phyloP scores from a whole-genome alignment of 2,329 filamentous ascomycete species.

The Botryotinia narcissicola region DNA sequence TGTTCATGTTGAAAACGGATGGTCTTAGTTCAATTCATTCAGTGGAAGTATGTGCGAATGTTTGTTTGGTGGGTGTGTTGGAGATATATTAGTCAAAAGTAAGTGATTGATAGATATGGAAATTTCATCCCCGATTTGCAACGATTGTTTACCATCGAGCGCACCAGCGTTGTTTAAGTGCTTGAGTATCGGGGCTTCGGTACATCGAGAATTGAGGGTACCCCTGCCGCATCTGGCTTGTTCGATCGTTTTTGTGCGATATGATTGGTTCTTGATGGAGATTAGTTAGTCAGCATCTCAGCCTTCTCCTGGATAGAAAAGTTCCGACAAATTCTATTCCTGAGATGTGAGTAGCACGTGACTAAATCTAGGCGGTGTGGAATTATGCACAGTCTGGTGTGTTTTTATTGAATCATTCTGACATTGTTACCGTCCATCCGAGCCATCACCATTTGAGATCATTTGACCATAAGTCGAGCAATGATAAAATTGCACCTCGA shows the following conservation, averaged over 20 bases:
- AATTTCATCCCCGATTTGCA: slow-evolving; percentile 5
- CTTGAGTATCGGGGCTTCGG: background rate
- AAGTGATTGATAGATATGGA: background rate
- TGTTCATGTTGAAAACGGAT: background rate
- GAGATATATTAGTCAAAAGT: background rate
- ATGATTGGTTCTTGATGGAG: background rate
- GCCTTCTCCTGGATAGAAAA: background rate
- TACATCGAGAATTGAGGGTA: background rate
- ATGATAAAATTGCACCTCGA: background rate
- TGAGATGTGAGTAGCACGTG: background rate
- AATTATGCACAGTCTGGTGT: background rate
- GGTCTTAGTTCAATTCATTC: background rate
- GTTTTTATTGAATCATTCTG: background rate
- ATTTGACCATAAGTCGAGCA: background rate
- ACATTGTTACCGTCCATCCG: too few species aligned
- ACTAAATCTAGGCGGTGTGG: accelerated
- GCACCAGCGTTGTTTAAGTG: background rate
- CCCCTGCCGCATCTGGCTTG: background rate
- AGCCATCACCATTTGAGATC: background rate
- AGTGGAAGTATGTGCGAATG: background rate
- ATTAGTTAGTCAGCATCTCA: background rate
- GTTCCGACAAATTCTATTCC: background rate
- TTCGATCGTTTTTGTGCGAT: background rate
- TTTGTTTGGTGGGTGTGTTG: background rate
- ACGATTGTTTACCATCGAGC: slow-evolving; percentile 3